phyloP scores from a whole-genome alignment of 495 filamentous ascomycete genomes.

The Penicillium bialowiezense region DNA sequence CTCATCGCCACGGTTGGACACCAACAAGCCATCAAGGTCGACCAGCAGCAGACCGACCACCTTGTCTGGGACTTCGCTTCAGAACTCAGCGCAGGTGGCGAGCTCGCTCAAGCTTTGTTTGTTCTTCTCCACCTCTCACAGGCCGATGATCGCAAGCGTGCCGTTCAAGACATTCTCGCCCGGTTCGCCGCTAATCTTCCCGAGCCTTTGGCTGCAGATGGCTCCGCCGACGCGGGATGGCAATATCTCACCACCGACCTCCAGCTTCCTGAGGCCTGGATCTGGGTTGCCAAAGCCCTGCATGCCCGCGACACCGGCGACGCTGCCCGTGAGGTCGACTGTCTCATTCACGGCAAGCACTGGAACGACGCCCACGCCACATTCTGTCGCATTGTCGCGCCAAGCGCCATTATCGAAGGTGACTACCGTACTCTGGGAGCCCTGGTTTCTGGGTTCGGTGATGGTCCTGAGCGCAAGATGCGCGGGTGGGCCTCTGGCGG shows the following conservation, averaged over 20 bases:
- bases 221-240: conserved; percentile 44
- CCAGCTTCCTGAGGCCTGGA: conserved; percentile 69
- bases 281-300: conserved; percentile 85
- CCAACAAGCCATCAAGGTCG: conserved; percentile 32
- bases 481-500: conserved; percentile 72
- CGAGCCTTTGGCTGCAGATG: conserved; percentile 56
- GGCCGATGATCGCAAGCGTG: conserved; percentile 56
- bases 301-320: conserved; percentile 69
- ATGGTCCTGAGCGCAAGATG: conserved; percentile 46
- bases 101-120: conserved; percentile 69
- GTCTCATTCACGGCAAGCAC: conserved; percentile 70
- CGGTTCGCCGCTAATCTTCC: conserved; percentile 46
- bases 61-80: conserved; percentile 68
- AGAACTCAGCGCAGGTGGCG: conserved; percentile 63
- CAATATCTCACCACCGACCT: conserved; percentile 56
- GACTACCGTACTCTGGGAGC: conserved; percentile 64
- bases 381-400: conserved; percentile 73
- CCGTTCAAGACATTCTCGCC: conserved; percentile 67
- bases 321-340: conserved; percentile 64
- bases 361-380: conserved; percentile 81
- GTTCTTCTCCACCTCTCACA: conserved; percentile 74
- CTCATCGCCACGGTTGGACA: conserved; percentile 54
- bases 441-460: conserved; percentile 64
- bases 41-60: conserved; percentile 54
- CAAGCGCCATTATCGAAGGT: conserved; percentile 71